Conservation (phyloP, 2,329 filamentous ascomycete species). For the Ceratocystis destructans region DNA sequence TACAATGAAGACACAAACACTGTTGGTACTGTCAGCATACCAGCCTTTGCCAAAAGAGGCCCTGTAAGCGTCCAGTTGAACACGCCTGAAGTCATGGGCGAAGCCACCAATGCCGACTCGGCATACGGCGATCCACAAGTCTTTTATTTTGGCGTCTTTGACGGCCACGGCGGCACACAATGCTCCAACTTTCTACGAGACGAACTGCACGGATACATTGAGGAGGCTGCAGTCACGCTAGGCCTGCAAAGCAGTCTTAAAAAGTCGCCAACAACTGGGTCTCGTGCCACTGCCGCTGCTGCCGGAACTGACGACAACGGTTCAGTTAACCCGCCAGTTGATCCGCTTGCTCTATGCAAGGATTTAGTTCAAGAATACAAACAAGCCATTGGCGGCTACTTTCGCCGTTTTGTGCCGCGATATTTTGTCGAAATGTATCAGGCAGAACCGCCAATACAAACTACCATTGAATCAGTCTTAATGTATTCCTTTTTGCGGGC, state of each 20-base stretch:
- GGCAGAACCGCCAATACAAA: constrained; percentile 10
- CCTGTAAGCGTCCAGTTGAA: constrained; percentile 43
- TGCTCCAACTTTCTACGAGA: constrained; percentile 80
- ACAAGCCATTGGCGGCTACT: constrained; percentile 82
- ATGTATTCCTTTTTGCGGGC: constrained; percentile 88
- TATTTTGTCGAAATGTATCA: constrained; percentile 43
- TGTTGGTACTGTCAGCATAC: constrained; percentile 83
- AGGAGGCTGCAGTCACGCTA: constrained; percentile 64
- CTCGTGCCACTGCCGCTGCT: not conserved
- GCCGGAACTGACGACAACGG: constrained; percentile 8
- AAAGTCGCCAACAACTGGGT: not conserved
- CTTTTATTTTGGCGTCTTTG: constrained; percentile 95
- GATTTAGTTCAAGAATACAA: constrained; percentile 65
- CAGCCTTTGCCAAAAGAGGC: constrained; percentile 75
- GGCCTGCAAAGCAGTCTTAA: constrained; percentile 52
- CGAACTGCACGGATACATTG: constrained; percentile 75
- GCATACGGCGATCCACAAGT: constrained; percentile 83
- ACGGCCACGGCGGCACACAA: constrained; percentile 82
- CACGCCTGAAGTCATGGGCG: constrained; percentile 31
- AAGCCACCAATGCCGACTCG: constrained; percentile 57
- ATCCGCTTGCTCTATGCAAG: constrained; percentile 54
- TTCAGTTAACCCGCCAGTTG: constrained; percentile 25
- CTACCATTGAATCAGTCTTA: constrained; percentile 38
- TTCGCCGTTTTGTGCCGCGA: constrained; percentile 73
- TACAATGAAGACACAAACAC: constrained; percentile 94